These are phyloP conservation scores for Xerocomus brunneocitrinus DNA, from an alignment of 768 basidiomycete species.

Conservation along the genomic window DNA sequence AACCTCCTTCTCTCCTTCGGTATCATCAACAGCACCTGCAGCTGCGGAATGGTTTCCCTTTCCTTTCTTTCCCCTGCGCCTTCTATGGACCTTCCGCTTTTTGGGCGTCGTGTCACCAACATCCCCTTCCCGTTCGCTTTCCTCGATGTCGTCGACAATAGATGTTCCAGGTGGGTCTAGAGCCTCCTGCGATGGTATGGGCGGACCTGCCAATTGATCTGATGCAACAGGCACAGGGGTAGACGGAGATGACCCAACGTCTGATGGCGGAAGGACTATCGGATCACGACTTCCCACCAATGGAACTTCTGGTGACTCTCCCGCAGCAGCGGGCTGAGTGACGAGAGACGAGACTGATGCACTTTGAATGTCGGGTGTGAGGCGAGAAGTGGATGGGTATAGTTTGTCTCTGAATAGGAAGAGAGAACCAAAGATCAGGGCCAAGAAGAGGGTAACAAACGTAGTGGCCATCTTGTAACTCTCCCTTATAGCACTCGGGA, in stretches of 20 bases:
- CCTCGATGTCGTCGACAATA: slow-evolving; percentile 44
- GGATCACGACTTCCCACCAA: not conserved
- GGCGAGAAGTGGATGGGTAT: slow-evolving; percentile 6
- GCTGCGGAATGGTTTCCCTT: slow-evolving; percentile 35
- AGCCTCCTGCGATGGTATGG: not conserved
- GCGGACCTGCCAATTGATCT: slow-evolving; percentile 5
- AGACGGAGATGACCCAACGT: slow-evolving; percentile 1
- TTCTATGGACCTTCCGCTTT: slow-evolving; percentile 36
- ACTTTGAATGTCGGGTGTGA: not conserved
- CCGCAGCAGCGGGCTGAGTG: not conserved
- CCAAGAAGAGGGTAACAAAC: slow-evolving; percentile 23
- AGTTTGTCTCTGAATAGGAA: slow-evolving; percentile 26
- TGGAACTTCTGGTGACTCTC: not conserved
- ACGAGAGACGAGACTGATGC: not conserved
- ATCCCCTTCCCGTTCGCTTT: slow-evolving; percentile 54
- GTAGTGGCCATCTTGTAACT: slow-evolving; percentile 11
- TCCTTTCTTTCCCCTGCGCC: slow-evolving; percentile 48
- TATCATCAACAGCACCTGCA: slow-evolving; percentile 17
- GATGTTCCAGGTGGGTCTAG: slow-evolving; percentile 7
- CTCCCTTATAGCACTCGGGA: slow-evolving; percentile 11
- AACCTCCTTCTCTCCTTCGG: slow-evolving; percentile 23
- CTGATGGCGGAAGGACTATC: not conserved
- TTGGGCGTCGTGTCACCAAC: slow-evolving; percentile 38
- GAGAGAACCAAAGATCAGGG: slow-evolving; percentile 18
- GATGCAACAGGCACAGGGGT: not conserved